A percentile compares a stretch with the other conserved stretches of the same genome.
Conservation (phyloP, 305 asterid species). For the Stenogyne calaminthoides region DNA sequence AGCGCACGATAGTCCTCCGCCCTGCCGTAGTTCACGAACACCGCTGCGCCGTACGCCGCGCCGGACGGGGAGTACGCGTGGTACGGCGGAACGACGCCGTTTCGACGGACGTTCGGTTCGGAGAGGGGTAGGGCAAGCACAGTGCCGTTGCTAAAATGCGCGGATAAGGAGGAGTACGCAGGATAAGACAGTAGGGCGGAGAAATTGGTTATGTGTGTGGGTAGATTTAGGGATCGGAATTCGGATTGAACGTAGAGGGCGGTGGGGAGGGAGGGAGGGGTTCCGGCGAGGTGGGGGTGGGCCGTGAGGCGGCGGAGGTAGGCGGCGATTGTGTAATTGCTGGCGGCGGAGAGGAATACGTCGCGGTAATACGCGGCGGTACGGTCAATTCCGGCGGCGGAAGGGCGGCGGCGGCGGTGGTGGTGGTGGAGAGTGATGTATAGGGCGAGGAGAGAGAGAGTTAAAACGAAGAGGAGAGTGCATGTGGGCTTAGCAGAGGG, state of each 20-base stretch:
- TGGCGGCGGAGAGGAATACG: slow-evolving; percentile 64
- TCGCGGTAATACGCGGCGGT: slow-evolving; percentile 33
- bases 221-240: slow-evolving; percentile 55
- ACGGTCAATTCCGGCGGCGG: slow-evolving; percentile 16
- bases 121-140: slow-evolving; percentile 39
- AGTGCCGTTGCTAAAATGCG: slow-evolving; percentile 52
- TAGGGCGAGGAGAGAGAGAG: slow-evolving; percentile 47
- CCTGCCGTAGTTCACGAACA: slow-evolving; percentile 78
- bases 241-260: slow-evolving; percentile 66
- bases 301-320: slow-evolving; percentile 88
- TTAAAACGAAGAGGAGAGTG: slow-evolving; percentile 43
- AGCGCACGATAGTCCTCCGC: slow-evolving; percentile 67
- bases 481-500: slow-evolving; percentile 45
- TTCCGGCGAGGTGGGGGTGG: slow-evolving; percentile 95
- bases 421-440: slow-evolving; percentile 46
- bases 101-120: slow-evolving; percentile 48
- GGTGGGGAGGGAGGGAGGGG: slow-evolving; percentile 59
- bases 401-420: slow-evolving; percentile 15
- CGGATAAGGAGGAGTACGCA: slow-evolving; percentile 54
- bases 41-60: slow-evolving; percentile 61
- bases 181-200: slow-evolving; percentile 82
- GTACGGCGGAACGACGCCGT: slow-evolving; percentile 67
- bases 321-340: slow-evolving; percentile 71
- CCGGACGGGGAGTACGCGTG: slow-evolving; percentile 96
- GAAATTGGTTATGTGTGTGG: slow-evolving; percentile 59